Percentiles rank a stretch among this genome's conserved stretches.
Conservation (phyloP, 2,329 filamentous ascomycete genomes). For the Fusarium praegraminearum region DNA sequence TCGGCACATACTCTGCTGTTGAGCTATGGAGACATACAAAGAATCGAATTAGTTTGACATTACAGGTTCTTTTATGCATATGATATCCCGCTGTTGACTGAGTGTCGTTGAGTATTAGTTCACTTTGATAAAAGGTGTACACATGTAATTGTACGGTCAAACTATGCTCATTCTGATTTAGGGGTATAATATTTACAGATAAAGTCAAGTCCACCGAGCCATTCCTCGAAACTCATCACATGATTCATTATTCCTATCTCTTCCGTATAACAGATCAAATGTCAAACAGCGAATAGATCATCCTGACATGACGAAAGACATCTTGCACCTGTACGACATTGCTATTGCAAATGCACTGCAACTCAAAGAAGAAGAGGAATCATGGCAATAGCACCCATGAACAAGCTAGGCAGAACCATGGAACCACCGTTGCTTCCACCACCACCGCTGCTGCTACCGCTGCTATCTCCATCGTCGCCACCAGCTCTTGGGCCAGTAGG, state of each 20-base stretch:
- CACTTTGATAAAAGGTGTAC: not conserved
- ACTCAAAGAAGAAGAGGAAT: slow-evolving; percentile 46
- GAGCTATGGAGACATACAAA: slow-evolving; percentile 16
- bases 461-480: slow-evolving; percentile 23
- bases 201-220: not conserved
- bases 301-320: not conserved
- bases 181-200: slow-evolving; percentile 27
- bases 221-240: slow-evolving; percentile 5
- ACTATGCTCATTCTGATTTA: slow-evolving; percentile 1
- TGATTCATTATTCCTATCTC: slow-evolving; percentile 25
- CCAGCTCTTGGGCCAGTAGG: slow-evolving; percentile 36
- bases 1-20: slow-evolving; percentile 14
- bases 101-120: not conserved
- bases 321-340: not conserved
- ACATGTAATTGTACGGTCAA: not conserved
- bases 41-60: slow-evolving; percentile 30
- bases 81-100: not conserved
- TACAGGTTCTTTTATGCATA: not conserved
- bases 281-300: not conserved
- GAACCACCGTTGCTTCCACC: slow-evolving; percentile 26
- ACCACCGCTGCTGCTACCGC: slow-evolving; percentile 1
- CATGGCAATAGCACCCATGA: slow-evolving; percentile 44
- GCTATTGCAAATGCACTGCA: not conserved
- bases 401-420: slow-evolving; percentile 33
- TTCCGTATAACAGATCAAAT: not conserved